Percentiles rank a stretch among this genome's conserved stretches.
phyloP scores from a whole-genome alignment of 225 moss, liverwort and hornwort genomes.

The Ulota crispa region DNA sequence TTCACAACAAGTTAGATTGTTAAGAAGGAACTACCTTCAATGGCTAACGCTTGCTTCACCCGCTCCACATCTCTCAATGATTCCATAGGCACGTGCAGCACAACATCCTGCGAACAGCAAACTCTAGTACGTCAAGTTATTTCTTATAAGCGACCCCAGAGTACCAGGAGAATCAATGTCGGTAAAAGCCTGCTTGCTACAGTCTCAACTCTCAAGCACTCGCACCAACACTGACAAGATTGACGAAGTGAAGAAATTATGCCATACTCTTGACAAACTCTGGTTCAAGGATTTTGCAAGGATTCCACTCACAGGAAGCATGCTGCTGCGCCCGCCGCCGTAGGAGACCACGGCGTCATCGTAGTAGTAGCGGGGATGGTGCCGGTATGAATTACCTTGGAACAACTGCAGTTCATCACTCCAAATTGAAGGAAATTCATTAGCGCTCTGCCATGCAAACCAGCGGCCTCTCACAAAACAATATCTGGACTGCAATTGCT shows the following conservation, averaged over 20 bases:
- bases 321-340: conserved; percentile 45
- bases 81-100: conserved; percentile 53
- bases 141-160: neutral
- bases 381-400: conserved; percentile 49
- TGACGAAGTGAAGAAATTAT: neutral
- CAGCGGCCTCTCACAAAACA: neutral
- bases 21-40: conserved; percentile 22
- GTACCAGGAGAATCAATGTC: neutral
- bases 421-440: neutral
- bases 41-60: conserved; percentile 57
- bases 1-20: too few relatives aligned
- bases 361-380: conserved; percentile 48
- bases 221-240: neutral
- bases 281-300: neutral
- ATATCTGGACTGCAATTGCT: neutral
- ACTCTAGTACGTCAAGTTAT: neutral
- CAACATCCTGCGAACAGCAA: conserved; percentile 45
- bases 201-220: neutral
- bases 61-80: conserved; percentile 48
- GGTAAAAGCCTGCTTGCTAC: neutral
- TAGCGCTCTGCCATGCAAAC: neutral
- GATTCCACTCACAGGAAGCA: conserved; percentile 43
- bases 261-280: neutral
- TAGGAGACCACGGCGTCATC: conserved; percentile 59
- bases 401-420: conserved; percentile 41